These are phyloP conservation scores for Ganoderma lucidum DNA, from an alignment of 1,284 basidiomycete genomes.

Conservation along the genomic window DNA sequence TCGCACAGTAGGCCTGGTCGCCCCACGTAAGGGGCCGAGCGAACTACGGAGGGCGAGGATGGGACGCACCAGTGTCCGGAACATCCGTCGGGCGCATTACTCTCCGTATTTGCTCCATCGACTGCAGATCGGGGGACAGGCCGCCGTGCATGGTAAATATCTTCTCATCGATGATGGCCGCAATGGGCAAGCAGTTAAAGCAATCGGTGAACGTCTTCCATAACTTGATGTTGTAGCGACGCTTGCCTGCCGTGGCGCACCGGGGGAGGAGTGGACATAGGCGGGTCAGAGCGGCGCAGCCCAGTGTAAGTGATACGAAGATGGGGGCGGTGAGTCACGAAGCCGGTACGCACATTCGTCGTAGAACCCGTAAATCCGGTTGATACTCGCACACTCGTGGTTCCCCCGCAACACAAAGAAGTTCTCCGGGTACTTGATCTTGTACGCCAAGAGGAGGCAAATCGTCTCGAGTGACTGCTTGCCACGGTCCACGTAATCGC, in stretches of 20 bases:
- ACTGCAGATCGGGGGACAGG: conserved; percentile 96
- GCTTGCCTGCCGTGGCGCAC: conserved; percentile 74
- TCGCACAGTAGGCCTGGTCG: conserved; percentile 88
- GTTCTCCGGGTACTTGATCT: conserved; percentile 99
- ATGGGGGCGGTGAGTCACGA: conserved; percentile 17
- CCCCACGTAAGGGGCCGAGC: conserved; percentile 11
- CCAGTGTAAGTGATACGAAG: conserved; percentile 8
- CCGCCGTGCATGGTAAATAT: conserved; percentile 96
- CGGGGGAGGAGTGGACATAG: conserved; percentile 14
- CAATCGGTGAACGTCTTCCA: conserved; percentile 99
- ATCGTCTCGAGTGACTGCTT: conserved; percentile 96
- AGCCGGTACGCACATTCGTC: conserved; percentile 82
- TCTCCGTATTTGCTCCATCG: conserved; percentile 99
- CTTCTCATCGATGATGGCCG: conserved; percentile 97
- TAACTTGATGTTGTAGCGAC: conserved; percentile 97
- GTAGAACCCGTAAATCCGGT: conserved; percentile 97
- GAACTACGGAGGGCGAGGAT: neutral
- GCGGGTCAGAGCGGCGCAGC: conserved; percentile 3
- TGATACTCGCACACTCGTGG: conserved; percentile 95
- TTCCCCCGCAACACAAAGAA: conserved; percentile 96
- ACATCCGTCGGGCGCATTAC: conserved; percentile 99
- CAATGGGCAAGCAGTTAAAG: conserved; percentile 96
- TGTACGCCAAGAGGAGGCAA: conserved; percentile 90
- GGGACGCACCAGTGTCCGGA: conserved; percentile 89
- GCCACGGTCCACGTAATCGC: conserved; percentile 95